Conservation (phyloP, 352 stramenopile genomes). For the Phytophthora constricta region DNA sequence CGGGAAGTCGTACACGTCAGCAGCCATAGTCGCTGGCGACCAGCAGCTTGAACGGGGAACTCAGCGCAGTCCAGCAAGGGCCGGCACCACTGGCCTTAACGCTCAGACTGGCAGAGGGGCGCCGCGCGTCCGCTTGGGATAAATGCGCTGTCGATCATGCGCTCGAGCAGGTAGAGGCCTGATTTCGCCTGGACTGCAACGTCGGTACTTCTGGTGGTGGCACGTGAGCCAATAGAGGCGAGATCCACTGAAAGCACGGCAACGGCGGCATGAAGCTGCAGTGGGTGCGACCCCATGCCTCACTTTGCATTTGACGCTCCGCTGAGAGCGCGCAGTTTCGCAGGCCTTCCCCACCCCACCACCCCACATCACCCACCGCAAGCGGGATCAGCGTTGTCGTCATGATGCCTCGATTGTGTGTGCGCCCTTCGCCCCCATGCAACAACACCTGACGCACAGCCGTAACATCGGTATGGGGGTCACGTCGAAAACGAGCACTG, state of each 20-base stretch:
- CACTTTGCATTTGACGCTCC: constrained; percentile 38
- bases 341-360: neutral
- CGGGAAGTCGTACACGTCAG: no score
- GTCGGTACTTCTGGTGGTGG: constrained; percentile 15
- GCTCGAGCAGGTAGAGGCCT: neutral
- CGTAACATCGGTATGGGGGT: neutral
- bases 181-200: neutral
- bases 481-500: constrained; percentile 29
- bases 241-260: constrained; percentile 13
- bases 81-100: neutral
- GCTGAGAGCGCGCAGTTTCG: constrained; percentile 18
- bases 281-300: constrained; percentile 6
- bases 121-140: neutral
- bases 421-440: constrained; percentile 23
- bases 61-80: neutral
- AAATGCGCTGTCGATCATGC: neutral
- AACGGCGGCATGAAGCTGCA: constrained; percentile 12
- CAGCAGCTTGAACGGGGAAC: neutral
- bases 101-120: neutral
- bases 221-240: constrained; percentile 11
- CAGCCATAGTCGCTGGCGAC: no score
- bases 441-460: constrained; percentile 20
- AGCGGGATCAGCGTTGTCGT: no score
- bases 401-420: constrained; percentile 41
- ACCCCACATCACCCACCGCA: neutral